These are phyloP conservation scores for Calendula officinalis DNA, from an alignment of 129 eudicot genomes.

Conservation along the genomic window DNA sequence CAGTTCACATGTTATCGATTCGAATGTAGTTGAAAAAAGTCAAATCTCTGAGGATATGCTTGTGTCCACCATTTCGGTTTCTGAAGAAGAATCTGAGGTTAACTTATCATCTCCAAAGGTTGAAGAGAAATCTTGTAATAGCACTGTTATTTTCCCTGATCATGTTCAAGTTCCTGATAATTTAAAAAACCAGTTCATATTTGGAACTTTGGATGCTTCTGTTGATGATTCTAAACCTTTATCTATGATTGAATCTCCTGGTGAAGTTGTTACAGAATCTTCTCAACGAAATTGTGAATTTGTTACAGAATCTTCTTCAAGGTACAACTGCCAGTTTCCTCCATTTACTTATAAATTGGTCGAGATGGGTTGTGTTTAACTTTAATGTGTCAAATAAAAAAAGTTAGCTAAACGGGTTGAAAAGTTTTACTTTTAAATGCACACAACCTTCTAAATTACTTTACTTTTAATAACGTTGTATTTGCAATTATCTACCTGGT, in stretches of 20 bases:
- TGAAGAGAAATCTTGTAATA: slow-evolving; percentile 44
- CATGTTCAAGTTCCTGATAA: slow-evolving; percentile 65
- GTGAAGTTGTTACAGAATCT: slow-evolving; percentile 31
- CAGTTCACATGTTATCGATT: slow-evolving; percentile 9
- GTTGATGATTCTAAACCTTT: slow-evolving; percentile 24
- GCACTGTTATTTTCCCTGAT: slow-evolving; percentile 65
- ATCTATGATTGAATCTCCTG: slow-evolving; percentile 24
- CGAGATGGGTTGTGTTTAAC: background rate
- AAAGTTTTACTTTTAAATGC: too few species aligned
- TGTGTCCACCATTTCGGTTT: slow-evolving; percentile 13
- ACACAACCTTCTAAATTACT: too few species aligned
- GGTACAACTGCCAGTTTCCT: slow-evolving; percentile 25
- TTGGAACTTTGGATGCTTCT: slow-evolving; percentile 64
- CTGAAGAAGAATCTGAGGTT: slow-evolving; percentile 33
- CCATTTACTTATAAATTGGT: background rate
- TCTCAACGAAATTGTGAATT: slow-evolving; percentile 24
- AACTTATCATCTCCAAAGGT: slow-evolving; percentile 40
- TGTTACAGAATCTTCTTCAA: slow-evolving; percentile 29
- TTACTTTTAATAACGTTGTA: slow-evolving; percentile 3
- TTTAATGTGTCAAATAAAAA: background rate
- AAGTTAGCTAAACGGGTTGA: background rate
- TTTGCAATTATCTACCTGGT: too few species aligned
- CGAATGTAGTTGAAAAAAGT: slow-evolving; percentile 11
- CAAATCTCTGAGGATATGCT: slow-evolving; percentile 16
- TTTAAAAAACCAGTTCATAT: slow-evolving; percentile 44